Evolutionary conservation across 2,329 filamentous ascomycete genomes (phyloP), one percentile per base, ranked within the genome.

Genomic region (Claviceps cyperi): DNA sequence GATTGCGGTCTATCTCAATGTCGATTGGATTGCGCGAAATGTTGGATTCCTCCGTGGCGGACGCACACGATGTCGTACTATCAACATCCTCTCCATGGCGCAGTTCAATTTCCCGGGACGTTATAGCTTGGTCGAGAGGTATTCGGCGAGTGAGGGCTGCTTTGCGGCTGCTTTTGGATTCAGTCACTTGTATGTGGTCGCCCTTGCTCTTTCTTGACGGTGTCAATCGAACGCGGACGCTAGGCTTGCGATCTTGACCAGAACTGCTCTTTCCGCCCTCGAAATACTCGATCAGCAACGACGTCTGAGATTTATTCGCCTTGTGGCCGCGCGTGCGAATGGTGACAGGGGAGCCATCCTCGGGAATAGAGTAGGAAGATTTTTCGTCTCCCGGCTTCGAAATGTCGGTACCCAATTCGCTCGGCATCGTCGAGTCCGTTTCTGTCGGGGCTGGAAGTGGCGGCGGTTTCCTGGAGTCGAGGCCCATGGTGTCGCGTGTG

Each of bases 271-370:
- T 90, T 55, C 83, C 80, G 57, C 81, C 86, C 69, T 95, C 90
- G 61, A 94, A 96, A 67, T 94, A 95, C 69, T 96, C 90, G 60
- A 96, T 96, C 59, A 96, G 74, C 57, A 96, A 75, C 51, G 87
- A 94, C 38, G 90, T 94, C 70, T 94, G 89, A 44, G 87, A 94
- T 59, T 78, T 69, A 62, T 71, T 76, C 54, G 72, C 61, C 56
- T 69, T 71, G 62, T 78, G 75, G 59, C 78, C 75, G 53, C 77
- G 79, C 43, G 91, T 95, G 63, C 84, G 82, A 65, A 98, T 94
- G 53, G 88, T 97, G 61, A 98, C 83, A 41, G 90, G 89, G 49
- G 86, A 91, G 63, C 86, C 87, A 78, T 92, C 86, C 61, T 89
- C 85, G 51, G 86, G 86, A 48, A 92, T 77, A 38, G 84, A 88